Evolutionary conservation across 345 rosid species (phyloP).

Genomic region (Alliaria petiolata): DNA sequence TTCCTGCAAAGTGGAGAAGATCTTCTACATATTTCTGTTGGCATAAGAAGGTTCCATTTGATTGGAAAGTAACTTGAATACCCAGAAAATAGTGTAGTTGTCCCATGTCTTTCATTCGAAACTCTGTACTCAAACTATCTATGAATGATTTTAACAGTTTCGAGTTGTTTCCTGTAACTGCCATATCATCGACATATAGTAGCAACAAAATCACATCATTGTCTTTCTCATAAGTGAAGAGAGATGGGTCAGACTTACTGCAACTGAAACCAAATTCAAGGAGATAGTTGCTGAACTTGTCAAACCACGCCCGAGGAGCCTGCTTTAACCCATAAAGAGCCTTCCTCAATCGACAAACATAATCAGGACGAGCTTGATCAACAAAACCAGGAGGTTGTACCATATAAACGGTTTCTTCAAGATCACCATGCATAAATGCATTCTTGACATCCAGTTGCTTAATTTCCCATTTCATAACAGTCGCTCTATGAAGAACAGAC

Average conservation of each 20-base stretch:
- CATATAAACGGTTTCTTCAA: neutral
- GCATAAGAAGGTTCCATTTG: neutral
- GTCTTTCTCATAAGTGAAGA: neutral
- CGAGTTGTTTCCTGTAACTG: fast-evolving
- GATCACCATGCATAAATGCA: neutral
- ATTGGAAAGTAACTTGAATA: neutral
- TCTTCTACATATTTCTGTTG: neutral
- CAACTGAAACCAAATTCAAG: neutral
- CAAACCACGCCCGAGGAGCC: neutral
- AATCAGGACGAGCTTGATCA: neutral
- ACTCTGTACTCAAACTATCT: neutral
- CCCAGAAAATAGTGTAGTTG: neutral
- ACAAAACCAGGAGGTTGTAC: neutral
- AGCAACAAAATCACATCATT: neutral
- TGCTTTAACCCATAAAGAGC: neutral
- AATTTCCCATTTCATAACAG: too few relatives aligned
- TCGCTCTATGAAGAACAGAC: too few relatives aligned
- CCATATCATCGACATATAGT: neutral
- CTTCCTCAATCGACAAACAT: neutral
- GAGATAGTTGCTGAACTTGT: neutral
- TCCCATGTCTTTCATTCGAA: neutral
- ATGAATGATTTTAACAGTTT: too few relatives aligned
- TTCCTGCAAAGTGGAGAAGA: neutral
- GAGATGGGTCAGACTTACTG: neutral
- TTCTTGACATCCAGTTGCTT: neutral